Evolutionary conservation across 805 yeast species (phyloP).

Genomic region (Hyphopichia homilentoma): DNA sequence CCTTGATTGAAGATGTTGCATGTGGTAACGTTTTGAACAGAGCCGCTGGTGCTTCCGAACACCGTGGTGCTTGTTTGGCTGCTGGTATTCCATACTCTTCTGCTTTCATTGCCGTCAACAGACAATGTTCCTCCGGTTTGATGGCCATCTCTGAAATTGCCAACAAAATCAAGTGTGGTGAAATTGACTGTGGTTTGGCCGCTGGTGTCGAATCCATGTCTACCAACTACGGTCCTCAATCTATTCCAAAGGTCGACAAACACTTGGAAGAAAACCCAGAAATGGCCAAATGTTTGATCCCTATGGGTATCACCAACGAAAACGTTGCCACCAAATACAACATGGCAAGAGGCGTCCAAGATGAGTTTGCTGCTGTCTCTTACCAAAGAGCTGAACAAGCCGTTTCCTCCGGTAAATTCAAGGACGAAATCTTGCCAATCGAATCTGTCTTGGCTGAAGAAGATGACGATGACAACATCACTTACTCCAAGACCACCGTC

Average conservation of each 20-base stretch:
- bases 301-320: slow-evolving; percentile 96
- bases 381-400: slow-evolving; percentile 83
- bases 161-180: slow-evolving; percentile 80
- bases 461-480: slow-evolving; percentile 56
- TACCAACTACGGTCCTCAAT: slow-evolving; percentile 77
- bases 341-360: slow-evolving; percentile 71
- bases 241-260: slow-evolving; percentile 49
- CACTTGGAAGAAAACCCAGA: slow-evolving; percentile 33
- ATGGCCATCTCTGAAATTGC: slow-evolving; percentile 90
- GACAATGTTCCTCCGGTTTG: slow-evolving; percentile 94
- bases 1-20: slow-evolving; percentile 74
- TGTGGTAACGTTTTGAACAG: slow-evolving; percentile 89
- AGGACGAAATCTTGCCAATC: slow-evolving; percentile 86
- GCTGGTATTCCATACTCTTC: slow-evolving; percentile 84
- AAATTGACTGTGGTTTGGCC: slow-evolving; percentile 87
- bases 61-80: slow-evolving; percentile 85
- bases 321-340: slow-evolving; percentile 71
- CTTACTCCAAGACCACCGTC: slow-evolving; percentile 40
- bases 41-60: slow-evolving; percentile 95
- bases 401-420: slow-evolving; percentile 65
- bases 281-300: slow-evolving; percentile 70
- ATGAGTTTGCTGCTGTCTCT: slow-evolving; percentile 83
- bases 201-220: slow-evolving; percentile 95
- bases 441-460: slow-evolving; percentile 54
- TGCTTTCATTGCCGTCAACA: slow-evolving; percentile 80